Base-by-base conservation (phyloP, 345 rosid species). In the Brassica cretica region DNA sequence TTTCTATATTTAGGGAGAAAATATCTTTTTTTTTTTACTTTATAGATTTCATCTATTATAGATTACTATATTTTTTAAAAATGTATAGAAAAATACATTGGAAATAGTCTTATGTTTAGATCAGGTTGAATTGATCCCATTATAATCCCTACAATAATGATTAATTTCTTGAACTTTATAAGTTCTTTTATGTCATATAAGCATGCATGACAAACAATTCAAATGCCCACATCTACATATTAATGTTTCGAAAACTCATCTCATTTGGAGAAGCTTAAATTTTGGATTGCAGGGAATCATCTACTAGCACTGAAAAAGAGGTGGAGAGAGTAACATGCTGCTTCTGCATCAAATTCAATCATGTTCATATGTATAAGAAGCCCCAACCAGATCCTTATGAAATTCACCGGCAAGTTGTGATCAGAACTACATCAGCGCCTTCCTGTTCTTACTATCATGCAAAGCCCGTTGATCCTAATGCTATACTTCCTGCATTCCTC, bases 381-480 rank as follows among this genome's bases (percentile, higher is more conserved):
- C 85, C 88, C 11, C 78, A 75, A 37, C 81, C 87, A 21, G 82
- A 84, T 72, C 84, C 77, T 35, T 65, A 75, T 27, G 81, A 84
- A 75, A 68, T 72, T 5, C 64, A 77, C 68, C 85, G 79, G 10
- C 87, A 84, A 60, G 68, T 84, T 55, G 70, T 80, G 61, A 60
- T 87, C 66, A 62, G 69, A 37, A 41, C 75, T 49, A 37, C 0
- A 46, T 2, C 16, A 2, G 8, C 18, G 53, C 8, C 8, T 29
- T 62, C 76, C 0, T 18, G 68, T 44, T 27, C 61, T 44, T 72
- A 62, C 24, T 87, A 79, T 24, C 56, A 1, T 3, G 85, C 91
- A 4, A 90, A 73, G 46, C 87, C 96, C 5, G 68, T 82, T 5
- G 84, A 70, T 8, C 79, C 80, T 0, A 85, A 86, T 62, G 88